Conservation (phyloP, 345 rosid species). For the Syzygium aqueum region DNA sequence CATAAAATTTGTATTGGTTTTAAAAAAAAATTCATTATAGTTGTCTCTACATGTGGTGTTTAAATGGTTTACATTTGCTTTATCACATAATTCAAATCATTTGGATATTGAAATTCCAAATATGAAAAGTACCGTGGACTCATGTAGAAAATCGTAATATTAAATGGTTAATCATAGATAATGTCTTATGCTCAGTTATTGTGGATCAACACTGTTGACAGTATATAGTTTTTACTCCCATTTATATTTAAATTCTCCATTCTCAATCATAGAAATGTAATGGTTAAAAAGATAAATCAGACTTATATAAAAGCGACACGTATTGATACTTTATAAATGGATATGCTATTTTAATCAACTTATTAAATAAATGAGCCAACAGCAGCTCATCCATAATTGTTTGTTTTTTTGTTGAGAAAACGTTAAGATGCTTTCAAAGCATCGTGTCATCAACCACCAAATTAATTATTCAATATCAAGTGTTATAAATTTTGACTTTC, state of each 20-base stretch:
- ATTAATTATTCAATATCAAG: no score
- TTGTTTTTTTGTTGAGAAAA: not conserved
- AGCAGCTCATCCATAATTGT: not conserved
- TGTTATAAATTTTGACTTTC: not conserved
- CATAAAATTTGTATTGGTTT: no score
- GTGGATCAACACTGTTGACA: not conserved
- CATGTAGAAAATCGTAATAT: not conserved
- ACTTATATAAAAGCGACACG: no score
- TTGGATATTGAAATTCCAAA: not conserved
- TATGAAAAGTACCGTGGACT: not conserved
- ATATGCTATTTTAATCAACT: no score
- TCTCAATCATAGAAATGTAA: not conserved
- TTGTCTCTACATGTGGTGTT: no score
- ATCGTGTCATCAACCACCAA: no score
- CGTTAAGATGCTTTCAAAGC: not conserved
- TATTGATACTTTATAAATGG: not conserved
- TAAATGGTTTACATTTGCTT: no score
- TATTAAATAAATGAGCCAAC: not conserved
- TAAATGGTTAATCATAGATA: no score
- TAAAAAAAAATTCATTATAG: not conserved
- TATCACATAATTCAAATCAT: not conserved
- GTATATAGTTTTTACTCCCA: not conserved
- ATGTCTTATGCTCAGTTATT: no score
- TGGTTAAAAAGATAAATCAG: not conserved
- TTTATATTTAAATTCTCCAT: no score